A percentile compares a stretch with the other conserved stretches of the same genome.
Conservation (phyloP, 1,284 basidiomycete genomes). For the Microbotryum intermedium region DNA sequence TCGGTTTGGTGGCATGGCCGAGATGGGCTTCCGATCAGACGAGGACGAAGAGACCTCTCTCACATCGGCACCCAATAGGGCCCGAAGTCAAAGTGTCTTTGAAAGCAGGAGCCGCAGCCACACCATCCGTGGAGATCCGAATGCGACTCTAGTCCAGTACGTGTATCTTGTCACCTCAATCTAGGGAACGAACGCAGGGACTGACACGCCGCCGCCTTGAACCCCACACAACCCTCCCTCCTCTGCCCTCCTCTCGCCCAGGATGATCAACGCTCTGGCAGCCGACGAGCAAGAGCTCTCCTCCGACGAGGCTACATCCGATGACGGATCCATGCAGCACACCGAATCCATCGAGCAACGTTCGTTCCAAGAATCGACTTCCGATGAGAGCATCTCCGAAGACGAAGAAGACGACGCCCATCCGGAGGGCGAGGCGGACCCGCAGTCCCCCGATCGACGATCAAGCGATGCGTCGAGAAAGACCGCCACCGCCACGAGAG, state of each 20-base stretch:
- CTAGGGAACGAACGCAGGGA: not conserved
- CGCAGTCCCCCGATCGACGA: not conserved
- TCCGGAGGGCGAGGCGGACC: not conserved
- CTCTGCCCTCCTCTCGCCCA: too few species aligned
- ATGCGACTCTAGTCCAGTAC: not conserved
- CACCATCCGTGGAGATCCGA: not conserved
- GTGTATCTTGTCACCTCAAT: not conserved
- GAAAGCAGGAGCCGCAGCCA: not conserved
- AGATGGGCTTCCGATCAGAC: slow-evolving; percentile 4
- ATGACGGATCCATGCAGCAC: not conserved
- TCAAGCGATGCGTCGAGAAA: not conserved
- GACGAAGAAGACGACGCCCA: not conserved
- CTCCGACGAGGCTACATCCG: not conserved
- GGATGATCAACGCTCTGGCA: slow-evolving; percentile 27
- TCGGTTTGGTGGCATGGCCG: slow-evolving; percentile 22
- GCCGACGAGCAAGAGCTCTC: slow-evolving; percentile 11
- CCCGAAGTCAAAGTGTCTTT: not conserved
- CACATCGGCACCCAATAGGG: not conserved
- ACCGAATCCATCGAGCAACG: not conserved
- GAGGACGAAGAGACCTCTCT: not conserved
- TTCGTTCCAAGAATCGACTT: not conserved
- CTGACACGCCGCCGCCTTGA: not conserved
- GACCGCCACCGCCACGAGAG: not conserved
- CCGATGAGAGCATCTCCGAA: not conserved
- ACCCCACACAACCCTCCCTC: too few species aligned